Evolutionary conservation across 306 rosid genomes (phyloP), one percentile per base, ranked within the genome.

Genomic region (Cucumis hystrix): DNA sequence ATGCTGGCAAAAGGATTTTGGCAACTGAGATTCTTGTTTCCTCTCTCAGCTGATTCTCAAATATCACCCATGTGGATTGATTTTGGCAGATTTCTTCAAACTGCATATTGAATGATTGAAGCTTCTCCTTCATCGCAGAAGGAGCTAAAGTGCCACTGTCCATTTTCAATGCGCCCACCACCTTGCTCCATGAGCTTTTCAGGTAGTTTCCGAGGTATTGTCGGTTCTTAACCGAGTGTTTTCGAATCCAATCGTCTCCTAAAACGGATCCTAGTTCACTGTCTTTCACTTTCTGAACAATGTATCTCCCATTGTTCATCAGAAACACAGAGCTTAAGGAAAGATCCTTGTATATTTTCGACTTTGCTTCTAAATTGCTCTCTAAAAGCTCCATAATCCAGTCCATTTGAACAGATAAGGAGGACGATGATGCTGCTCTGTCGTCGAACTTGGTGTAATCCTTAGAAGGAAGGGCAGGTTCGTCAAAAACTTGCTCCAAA

Each of bases 261-360:
- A 95, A 73, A 23, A 95, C 91, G 1, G 82, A 74, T 17, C 91
- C 97, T 74, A 95, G 62, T 75, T 95, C 98, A 67, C 91, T 87
- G 59, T 92, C 97, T 68, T 80, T 89, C 3, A 89, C 91, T 74
- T 95, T 92, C 78, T 92, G 90, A 61, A 86, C 96, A 58, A 92
- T 95, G 86, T 95, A 95, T 81, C 90, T 86, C 33, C 92, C 93
- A 66, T 92, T 95, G 74, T 95, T 95, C 97, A 92, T 92, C 92
- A 95, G 83, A 82, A 95, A 95, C 41, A 95, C 85, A 68, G 78
- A 85, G 84, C 91, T 76, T 84, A 95, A 81, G 5, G 92, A 89
- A 59, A 89, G 62, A 79, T 92, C 92, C 78, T 85, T 81, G 65
- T 95, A 95, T 37, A 88, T 85, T 84, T 87, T 95, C n/a, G 98